Evolutionary conservation across 164 flowering plant genomes (phyloP), one percentile per base, ranked within the genome.

Genomic region (Stephania japonica): DNA sequence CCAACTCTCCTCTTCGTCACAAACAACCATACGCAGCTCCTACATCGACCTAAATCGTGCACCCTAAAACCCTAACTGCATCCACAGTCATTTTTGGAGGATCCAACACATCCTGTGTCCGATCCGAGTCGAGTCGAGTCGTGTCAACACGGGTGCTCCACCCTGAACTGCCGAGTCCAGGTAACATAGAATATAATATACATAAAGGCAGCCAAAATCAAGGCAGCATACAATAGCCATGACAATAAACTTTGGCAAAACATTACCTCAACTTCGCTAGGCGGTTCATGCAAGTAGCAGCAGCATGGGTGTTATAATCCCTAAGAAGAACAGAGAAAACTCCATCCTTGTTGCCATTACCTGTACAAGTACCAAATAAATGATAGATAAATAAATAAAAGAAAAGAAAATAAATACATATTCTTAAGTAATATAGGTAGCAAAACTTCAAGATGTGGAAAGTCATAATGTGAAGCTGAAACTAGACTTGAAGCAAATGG

Each of bases 281-380:
- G 24, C 97, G 93, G 81, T 91, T 93, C 99, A 96, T 96, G 74
- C 99, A 93, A 71, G 86, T 68, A 67, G 98, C 87, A 83, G 99
- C 99, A 71, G 97, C 97, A 86, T 93, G 91, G 59, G 92, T 71
- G 75, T 80, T 85, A 73, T 93, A 96, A 77, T 96, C 99, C 78
- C 98, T 87, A 69, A 91, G 86, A 78, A 96, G 97, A 75, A 91
- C 85, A 68, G 99, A 89, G 77, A 80, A 96, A 63, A 96, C 90
- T 42, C 99, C 99, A 83, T 87, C 90, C 81, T 92, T 96, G 73
- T 92, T 96, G 67, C 99, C 98, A 85, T 91, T 96, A 77, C 98
- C 99, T 94, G 83, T 23, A 70, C 62, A 32, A 32, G 38, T 32
- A 32, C 38, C 38, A 32, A 32, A 32, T 32, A 32, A 32, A 32